Base-by-base conservation (phyloP, 2,329 filamentous ascomycete species). In the Ophiobolus disseminans region DNA sequence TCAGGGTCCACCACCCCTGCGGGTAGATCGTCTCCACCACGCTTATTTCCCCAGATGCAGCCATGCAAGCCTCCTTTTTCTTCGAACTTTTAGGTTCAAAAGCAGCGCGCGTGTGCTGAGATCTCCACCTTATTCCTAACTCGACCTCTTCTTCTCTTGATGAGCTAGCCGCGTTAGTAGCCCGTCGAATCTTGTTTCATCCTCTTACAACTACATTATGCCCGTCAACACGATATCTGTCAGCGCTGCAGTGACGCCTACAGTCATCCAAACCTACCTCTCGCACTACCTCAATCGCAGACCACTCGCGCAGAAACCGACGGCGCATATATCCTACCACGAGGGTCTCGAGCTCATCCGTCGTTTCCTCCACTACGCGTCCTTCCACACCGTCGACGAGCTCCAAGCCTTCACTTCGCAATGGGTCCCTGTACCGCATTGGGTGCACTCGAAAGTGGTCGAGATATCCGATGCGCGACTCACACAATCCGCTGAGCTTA, bases 301-400 rank as follows among this genome's bases (percentile, higher is more conserved):
- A 65, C 82, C 85, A 1, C 80, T 88, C 22, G 85, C 82, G 53
- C 80, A 92, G 57, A 92, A 92, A 55, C 93, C 93, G 0, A 96
- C 90, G 1, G 89, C 89, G 1, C 90, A 96, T 71, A 86, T 99
- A 46, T 92, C 91, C 43, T 99, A 99, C 76, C 90, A 97, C 69
- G 90, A 97, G 76, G 93, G 92, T 28, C 82, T 99, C 11, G 85
- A 90, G 57, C 81, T 99, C 40, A 88, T 97, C 62, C 89, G 91
- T 40, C 84, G 87, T 26, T 97, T 99, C 73, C 82, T 99, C 26
- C 75, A 83, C 32, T 94, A 91, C 73, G 88, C 91, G 3, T 91
- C 93, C 1, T 87, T 90, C 55, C 90, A 97, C 71, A 91, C 90
- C 0, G 88, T 99, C 62, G 94, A 99, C 74, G 91, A 97, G 56